Percentiles rank a stretch among this genome's conserved stretches.
These are phyloP conservation scores for Rhizopus sp. DNA, from an alignment of 371 early-diverging fungal species.

Conservation along the genomic window DNA sequence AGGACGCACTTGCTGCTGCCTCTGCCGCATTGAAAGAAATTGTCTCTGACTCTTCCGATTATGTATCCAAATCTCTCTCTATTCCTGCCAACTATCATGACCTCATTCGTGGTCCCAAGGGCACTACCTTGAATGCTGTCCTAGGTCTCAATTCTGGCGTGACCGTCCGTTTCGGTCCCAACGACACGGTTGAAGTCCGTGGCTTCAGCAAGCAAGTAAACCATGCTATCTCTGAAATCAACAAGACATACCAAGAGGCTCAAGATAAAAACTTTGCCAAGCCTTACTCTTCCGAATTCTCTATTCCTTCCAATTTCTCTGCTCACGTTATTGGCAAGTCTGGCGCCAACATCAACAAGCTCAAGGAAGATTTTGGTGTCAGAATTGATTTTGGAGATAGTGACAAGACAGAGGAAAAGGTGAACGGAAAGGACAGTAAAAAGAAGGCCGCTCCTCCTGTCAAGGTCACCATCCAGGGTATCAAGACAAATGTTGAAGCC, in stretches of 20 bases:
- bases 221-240: constrained; percentile 66
- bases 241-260: constrained; percentile 64
- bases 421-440: constrained; percentile 37
- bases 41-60: constrained; percentile 68
- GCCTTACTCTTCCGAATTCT: constrained; percentile 68
- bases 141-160: constrained; percentile 61
- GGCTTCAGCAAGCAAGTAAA: constrained; percentile 82
- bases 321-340: constrained; percentile 90
- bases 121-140: constrained; percentile 71
- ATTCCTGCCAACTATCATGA: constrained; percentile 80
- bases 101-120: constrained; percentile 73
- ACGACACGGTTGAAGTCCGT: constrained; percentile 67
- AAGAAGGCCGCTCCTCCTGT: constrained; percentile 44
- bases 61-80: constrained; percentile 57
- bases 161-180: constrained; percentile 71
- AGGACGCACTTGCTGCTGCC: constrained; percentile 65
- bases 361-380: constrained; percentile 80
- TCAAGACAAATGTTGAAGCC: constrained; percentile 73
- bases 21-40: constrained; percentile 70
- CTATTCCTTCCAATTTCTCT: constrained; percentile 70
- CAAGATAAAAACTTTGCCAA: constrained; percentile 70
- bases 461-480: constrained; percentile 80
- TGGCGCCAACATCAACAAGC: constrained; percentile 77
- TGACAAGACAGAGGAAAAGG: constrained; percentile 34
- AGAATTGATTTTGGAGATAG: constrained; percentile 74